Percentiles rank a stretch among this genome's conserved stretches.
Evolutionary conservation across 495 filamentous ascomycete genomes (phyloP).

Genomic region (Darksidea phi): DNA sequence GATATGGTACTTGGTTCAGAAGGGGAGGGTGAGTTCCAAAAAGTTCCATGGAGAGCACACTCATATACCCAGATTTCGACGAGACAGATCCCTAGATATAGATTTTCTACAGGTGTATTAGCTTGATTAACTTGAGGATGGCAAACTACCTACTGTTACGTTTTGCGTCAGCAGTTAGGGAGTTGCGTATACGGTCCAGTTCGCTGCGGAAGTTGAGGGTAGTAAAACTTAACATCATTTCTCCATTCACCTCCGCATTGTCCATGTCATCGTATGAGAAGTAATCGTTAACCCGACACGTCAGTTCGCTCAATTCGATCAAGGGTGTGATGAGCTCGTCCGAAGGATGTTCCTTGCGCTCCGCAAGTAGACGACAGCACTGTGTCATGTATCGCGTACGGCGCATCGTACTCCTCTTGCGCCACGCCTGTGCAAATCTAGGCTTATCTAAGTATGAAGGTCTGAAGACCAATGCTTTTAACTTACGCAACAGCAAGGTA

Average conservation of each 20-base stretch:
- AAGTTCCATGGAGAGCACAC: slow-evolving; percentile 6
- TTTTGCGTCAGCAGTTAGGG: background rate
- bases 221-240: slow-evolving; percentile 12
- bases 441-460: background rate
- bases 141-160: slow-evolving; percentile 15
- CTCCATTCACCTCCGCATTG: slow-evolving; percentile 13
- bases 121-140: too few species aligned
- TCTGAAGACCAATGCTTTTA: background rate
- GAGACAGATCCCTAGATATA: slow-evolving; percentile 3
- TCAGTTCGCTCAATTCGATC: slow-evolving; percentile 10
- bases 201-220: slow-evolving; percentile 12
- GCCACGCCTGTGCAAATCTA: slow-evolving; percentile 24
- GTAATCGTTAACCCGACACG: slow-evolving; percentile 21
- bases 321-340: slow-evolving; percentile 17
- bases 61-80: slow-evolving; percentile 25
- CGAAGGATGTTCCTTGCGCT: background rate
- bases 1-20: background rate
- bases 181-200: slow-evolving; percentile 9
- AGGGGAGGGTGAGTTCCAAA: slow-evolving; percentile 2
- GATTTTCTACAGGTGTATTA: background rate
- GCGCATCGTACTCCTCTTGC: slow-evolving; percentile 12
- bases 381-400: slow-evolving; percentile 18
- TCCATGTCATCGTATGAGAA: slow-evolving; percentile 27
- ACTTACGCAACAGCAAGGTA: slow-evolving; percentile 18
- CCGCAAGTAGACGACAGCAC: slow-evolving; percentile 3